A percentile compares a stretch with the other conserved stretches of the same genome.
Conservation (phyloP, 371 early-diverging fungal species). For the Mortierella sp. region DNA sequence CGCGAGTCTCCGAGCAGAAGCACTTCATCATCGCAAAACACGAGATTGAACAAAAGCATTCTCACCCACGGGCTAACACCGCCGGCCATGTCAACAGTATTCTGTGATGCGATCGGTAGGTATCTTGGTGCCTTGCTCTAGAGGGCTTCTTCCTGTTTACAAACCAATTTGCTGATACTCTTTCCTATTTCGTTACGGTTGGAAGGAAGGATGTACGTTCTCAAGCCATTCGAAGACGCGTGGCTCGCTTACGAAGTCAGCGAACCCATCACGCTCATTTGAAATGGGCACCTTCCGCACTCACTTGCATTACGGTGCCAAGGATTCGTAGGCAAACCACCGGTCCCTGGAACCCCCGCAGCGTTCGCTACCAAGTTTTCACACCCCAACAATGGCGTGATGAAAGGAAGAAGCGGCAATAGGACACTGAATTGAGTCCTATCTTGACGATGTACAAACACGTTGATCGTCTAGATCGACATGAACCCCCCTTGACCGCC, state of each 20-base stretch:
- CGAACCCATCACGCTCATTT: too few relatives aligned
- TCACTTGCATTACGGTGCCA: slow-evolving; percentile 8
- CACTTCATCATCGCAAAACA: slow-evolving; percentile 12
- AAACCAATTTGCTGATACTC: not conserved
- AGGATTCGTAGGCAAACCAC: not conserved
- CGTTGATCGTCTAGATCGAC: too few relatives aligned
- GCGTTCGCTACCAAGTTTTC: slow-evolving; percentile 8
- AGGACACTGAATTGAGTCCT: too few relatives aligned
- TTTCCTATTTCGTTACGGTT: slow-evolving; percentile 15
- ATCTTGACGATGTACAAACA: too few relatives aligned
- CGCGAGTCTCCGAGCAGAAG: not conserved
- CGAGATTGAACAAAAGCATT: slow-evolving; percentile 12
- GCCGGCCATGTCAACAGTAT: slow-evolving; percentile 1
- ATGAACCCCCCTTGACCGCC: too few relatives aligned
- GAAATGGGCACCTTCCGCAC: too few relatives aligned
- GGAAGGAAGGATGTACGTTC: slow-evolving; percentile 3
- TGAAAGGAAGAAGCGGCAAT: too few relatives aligned
- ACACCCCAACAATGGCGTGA: slow-evolving; percentile 6
- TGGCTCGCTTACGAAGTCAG: too few relatives aligned
- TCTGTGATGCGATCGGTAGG: slow-evolving; percentile 11
- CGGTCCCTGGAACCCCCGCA: slow-evolving; percentile 7
- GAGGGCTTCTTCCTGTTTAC: slow-evolving; percentile 3
- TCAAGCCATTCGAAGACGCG: slow-evolving; percentile 5
- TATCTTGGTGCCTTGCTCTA: slow-evolving; percentile 2
- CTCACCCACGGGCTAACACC: slow-evolving; percentile 2